Evolutionary conservation across 1,284 basidiomycete species (phyloP).

Genomic region (Rhodotorula sp.): DNA sequence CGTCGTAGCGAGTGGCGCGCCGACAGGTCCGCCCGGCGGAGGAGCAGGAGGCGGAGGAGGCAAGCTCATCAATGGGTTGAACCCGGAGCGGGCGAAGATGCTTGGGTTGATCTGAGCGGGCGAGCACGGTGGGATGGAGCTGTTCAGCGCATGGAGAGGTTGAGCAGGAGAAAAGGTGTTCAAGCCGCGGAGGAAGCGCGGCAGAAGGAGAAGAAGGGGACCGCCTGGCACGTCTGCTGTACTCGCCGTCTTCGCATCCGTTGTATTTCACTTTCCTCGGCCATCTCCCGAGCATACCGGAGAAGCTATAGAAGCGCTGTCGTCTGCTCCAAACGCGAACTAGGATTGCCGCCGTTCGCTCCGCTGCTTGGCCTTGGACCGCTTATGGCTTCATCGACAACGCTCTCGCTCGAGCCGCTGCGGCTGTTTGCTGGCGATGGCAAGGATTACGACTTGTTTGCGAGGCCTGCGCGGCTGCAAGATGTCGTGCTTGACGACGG

Average conservation of each 20-base stretch:
- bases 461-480: constrained; percentile 13
- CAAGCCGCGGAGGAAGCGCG: too few species aligned
- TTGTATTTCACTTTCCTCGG: too few species aligned
- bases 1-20: background rate
- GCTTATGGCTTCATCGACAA: background rate
- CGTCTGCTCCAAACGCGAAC: too few species aligned
- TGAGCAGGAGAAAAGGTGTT: background rate
- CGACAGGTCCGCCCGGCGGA: background rate
- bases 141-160: background rate
- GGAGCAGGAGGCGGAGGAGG: background rate
- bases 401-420: constrained; percentile 33
- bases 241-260: too few species aligned
- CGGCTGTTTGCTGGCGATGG: constrained; percentile 18
- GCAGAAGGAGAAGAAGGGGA: too few species aligned
- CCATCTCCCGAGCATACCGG: too few species aligned
- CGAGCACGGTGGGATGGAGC: background rate
- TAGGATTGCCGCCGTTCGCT: too few species aligned
- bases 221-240: too few species aligned
- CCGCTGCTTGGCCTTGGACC: background rate
- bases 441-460: constrained; percentile 27
- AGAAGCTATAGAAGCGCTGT: too few species aligned
- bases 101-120: constrained; percentile 29
- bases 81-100: constrained; percentile 38
- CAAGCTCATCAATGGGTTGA: constrained; percentile 39
- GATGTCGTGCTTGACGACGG: constrained; percentile 30